Base-by-base conservation (phyloP, 2,329 filamentous ascomycete species). In the Chaetoscypha palmicola region DNA sequence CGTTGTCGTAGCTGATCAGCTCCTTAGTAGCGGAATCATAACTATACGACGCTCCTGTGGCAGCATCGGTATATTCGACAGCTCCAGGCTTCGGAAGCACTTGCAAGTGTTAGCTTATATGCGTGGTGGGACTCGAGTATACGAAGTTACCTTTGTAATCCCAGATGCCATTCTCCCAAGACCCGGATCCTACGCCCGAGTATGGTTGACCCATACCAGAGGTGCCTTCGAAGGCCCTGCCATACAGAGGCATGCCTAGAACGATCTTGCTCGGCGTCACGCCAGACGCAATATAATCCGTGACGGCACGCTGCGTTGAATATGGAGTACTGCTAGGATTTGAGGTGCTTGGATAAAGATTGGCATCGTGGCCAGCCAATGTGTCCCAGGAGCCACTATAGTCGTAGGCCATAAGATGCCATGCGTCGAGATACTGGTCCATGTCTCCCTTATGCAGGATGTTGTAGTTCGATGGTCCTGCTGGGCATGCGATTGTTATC, bases 241-340 rank as follows among this genome's bases (percentile, higher is more conserved):
- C 86, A 58, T 91, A 92, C 5, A 92, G 68, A 0, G 87, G 86
- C 74, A 90, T 82, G 2, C 86, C 86, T 2, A 92, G 68, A 2
- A 86, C 73, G 45, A 92, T 74, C 62, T 90, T 90, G 35, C 64
- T 58, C 0, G 76, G 56, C 0, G 76, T 66, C 0, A 91, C 74
- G 9, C 79, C 42, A 2, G 12, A 14, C 1, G 30, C 19, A 16
- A 39, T 64, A 64, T 92, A 92, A 44, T 73, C 76, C 8, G 69
- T 59, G 33, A 92, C 66, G 2, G 84, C 83, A 10, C 68, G 64
- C 22, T 81, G 70, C 2, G 80, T 81, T 60, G 74, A 83, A 68
- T 81, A 90, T 0, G 82, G 83, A 0, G 86, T 89, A 14, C 79
- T 19, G 12, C 65, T 0, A 76, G 73, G 2, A 75, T 86, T 60